Evolutionary conservation across 2,329 filamentous ascomycete species (phyloP), one percentile per base, ranked within the genome.

Genomic region (Aspergillus transmontanensis): DNA sequence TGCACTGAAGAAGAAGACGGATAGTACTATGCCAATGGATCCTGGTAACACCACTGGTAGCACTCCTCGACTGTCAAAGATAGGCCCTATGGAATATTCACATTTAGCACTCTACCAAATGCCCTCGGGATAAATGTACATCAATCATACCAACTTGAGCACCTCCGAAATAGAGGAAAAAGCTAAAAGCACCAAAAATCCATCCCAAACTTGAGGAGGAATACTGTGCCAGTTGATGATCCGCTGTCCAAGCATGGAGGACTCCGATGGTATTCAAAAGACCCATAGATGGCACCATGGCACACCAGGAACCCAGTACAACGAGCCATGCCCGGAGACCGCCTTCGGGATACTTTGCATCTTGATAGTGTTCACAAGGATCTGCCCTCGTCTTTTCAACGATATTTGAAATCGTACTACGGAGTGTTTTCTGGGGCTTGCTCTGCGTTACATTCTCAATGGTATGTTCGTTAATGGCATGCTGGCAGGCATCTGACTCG

Each of bases 301-400:
- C 51, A 54, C 51, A 54, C 68, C 75, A 80, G 16, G 78, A 73
- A 11, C 79, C 80, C 1, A 76, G 63, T 2, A 81, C 80, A 3
- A 81, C 78, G 0, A 78, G 72, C 78, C 80, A 82, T n/a, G 80
- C 79, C 30, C 68, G 66, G 1, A 74, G 63, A 0, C 79, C 79
- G n/a, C 80, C 79, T 62, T 82, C 80, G 1, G 80, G 80, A 62
- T 73, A 76, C 16, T 36, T 36, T 2, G 30, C 21, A 36, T 54
- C 51, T 16, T 54, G 51, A 19, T 41, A 3, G 32, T 36, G n/a
- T 34, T 54, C 51, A 28, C 16, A 12, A 23, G 51, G n/a, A 36
- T 21, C 19, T 6, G 28, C 9, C 21, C 28, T 54, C 10, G 51
- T 21, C 5, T 21, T 54, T 36, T 54, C 51, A 12, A 54, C 16